phyloP scores from a whole-genome alignment of 2,329 filamentous ascomycete genomes.

The Fusarium sambucinum region DNA sequence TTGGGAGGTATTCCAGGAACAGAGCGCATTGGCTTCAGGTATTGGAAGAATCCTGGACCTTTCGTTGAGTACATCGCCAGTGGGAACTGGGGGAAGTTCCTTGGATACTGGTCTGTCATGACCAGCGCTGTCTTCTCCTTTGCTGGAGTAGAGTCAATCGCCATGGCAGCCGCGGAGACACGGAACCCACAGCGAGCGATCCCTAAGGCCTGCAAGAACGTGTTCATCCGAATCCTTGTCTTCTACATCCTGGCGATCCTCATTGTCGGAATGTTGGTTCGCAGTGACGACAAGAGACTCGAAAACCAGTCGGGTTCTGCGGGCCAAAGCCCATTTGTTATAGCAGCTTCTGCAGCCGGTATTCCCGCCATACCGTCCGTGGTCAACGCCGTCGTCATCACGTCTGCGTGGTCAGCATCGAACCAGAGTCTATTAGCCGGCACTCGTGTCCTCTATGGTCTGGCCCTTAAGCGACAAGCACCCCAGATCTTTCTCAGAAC shows the following conservation, averaged over 20 bases:
- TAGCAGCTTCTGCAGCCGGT: constrained; percentile 75
- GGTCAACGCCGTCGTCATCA: constrained; percentile 82
- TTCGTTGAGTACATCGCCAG: constrained; percentile 74
- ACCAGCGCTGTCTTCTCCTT: constrained; percentile 76
- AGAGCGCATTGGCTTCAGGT: constrained; percentile 42
- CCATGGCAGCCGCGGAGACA: constrained; percentile 72
- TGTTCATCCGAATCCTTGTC: constrained; percentile 69
- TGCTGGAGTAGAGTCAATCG: constrained; percentile 72
- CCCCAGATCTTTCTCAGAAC: constrained; percentile 70
- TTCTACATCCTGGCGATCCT: constrained; percentile 76
- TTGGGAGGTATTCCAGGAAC: constrained; percentile 43
- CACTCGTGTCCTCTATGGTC: constrained; percentile 69
- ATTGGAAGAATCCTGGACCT: constrained; percentile 69
- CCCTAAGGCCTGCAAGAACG: constrained; percentile 67
- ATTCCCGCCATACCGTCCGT: constrained; percentile 76
- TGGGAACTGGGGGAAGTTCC: constrained; percentile 71
- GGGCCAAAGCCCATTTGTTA: constrained; percentile 71
- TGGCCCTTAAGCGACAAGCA: constrained; percentile 70
- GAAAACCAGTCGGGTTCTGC: constrained; percentile 60
- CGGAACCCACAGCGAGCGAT: constrained; percentile 66
- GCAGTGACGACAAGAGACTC: constrained; percentile 68
- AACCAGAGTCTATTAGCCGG: constrained; percentile 74
- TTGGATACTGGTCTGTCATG: constrained; percentile 74
- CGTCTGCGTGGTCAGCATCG: constrained; percentile 75
- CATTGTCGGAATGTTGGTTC: constrained; percentile 76